phyloP scores from a whole-genome alignment of 1,284 basidiomycete species.

The Naganishia liquefaciens region DNA sequence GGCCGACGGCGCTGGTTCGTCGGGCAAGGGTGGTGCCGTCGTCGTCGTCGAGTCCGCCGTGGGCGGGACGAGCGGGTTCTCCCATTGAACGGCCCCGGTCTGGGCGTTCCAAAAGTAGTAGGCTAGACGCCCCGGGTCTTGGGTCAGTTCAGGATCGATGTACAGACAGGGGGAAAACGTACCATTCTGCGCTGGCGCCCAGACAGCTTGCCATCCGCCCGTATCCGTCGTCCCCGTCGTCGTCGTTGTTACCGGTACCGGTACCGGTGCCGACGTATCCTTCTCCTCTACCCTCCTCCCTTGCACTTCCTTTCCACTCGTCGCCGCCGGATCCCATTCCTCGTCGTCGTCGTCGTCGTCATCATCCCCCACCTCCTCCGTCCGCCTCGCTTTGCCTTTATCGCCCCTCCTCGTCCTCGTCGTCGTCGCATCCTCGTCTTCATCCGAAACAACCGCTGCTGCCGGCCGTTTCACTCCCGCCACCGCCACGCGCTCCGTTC shows the following conservation, averaged over 20 bases:
- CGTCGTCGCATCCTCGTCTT: neutral
- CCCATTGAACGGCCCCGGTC: slow-evolving; percentile 84
- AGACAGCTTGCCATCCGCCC: slow-evolving; percentile 77
- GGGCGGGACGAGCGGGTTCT: slow-evolving; percentile 65
- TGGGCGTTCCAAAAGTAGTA: slow-evolving; percentile 85
- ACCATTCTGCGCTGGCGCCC: slow-evolving; percentile 70
- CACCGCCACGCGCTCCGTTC: too few species aligned
- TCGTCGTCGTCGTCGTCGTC: slow-evolving; percentile 28
- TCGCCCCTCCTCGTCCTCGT: neutral
- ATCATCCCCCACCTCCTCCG: slow-evolving; percentile 28
- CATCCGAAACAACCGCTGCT: neutral
- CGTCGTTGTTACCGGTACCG: slow-evolving; percentile 2
- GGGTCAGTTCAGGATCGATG: neutral
- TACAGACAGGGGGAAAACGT: slow-evolving; percentile 23
- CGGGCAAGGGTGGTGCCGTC: slow-evolving; percentile 43
- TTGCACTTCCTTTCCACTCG: slow-evolving; percentile 33
- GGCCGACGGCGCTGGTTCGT: slow-evolving; percentile 58
- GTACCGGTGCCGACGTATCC: slow-evolving; percentile 2
- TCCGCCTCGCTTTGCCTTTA: slow-evolving; percentile 16
- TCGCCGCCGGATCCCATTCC: slow-evolving; percentile 44
- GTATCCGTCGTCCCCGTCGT: slow-evolving; percentile 1
- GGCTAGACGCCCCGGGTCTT: slow-evolving; percentile 52
- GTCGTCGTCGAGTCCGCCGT: slow-evolving; percentile 34
- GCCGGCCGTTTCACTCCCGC: too few species aligned
- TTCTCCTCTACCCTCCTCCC: slow-evolving; percentile 32